Conservation (phyloP, 2,329 filamentous ascomycete species). For the Colletotrichum theobromicola region DNA sequence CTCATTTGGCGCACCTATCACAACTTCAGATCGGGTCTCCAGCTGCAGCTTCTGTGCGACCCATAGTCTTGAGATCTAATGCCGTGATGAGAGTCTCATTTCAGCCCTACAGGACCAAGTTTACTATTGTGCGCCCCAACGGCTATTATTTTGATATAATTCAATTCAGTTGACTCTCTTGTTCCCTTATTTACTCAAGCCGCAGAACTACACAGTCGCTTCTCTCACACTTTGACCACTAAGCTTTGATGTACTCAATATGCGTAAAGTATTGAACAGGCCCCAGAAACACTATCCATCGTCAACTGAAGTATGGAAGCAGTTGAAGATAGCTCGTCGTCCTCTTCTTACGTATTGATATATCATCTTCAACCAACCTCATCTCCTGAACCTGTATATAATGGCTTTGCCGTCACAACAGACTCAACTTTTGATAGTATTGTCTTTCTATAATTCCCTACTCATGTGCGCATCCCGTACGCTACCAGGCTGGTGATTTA, state of each 20-base stretch:
- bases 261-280: fast-evolving
- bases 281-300: fast-evolving
- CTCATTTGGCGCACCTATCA: not conserved
- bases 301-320: fast-evolving
- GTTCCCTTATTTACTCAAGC: not conserved
- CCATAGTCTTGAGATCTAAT: not conserved
- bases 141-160: too few relatives aligned
- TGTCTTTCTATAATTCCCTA: not conserved
- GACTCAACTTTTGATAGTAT: not conserved
- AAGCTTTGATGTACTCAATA: not conserved
- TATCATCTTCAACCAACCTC: fast-evolving
- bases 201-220: too few relatives aligned
- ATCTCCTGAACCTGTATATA: fast-evolving
- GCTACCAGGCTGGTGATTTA: not conserved
- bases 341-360: not conserved
- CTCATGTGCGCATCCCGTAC: not conserved
- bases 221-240: not conserved
- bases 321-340: fast-evolving
- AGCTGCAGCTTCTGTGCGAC: not conserved
- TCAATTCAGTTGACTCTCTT: too few relatives aligned
- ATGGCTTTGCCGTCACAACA: fast-evolving
- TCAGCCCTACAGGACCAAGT: not conserved
- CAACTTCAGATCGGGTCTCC: not conserved
- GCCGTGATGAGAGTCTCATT: not conserved
- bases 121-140: too few relatives aligned